phyloP scores from a whole-genome alignment of 139 green algal species.

The Ostreobium quekettii region DNA sequence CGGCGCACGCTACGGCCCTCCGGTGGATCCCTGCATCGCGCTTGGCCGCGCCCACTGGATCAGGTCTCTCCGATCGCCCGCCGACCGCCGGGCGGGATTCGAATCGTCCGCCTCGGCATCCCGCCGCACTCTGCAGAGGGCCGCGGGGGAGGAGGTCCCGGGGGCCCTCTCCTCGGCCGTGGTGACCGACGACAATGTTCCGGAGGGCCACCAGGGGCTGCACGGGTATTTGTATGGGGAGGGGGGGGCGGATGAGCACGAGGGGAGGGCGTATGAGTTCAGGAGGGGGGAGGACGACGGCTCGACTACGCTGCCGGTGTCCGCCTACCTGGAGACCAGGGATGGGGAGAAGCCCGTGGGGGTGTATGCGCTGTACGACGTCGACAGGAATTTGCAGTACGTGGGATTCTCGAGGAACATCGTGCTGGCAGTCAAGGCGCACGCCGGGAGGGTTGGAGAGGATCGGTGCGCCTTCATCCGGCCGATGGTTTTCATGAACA shows the following conservation, averaged over 20 bases:
- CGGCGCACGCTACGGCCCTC: too few relatives aligned
- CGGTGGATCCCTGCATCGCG: too few relatives aligned
- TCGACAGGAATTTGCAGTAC: constrained; percentile 57
- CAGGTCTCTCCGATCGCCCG: too few relatives aligned
- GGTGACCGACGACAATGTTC: constrained; percentile 52
- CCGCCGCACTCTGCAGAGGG: too few relatives aligned
- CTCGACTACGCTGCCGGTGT: constrained; percentile 40
- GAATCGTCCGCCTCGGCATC: too few relatives aligned
- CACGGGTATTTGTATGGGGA: constrained; percentile 75
- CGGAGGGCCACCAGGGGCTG: constrained; percentile 70
- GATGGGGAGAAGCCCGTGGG: constrained; percentile 65
- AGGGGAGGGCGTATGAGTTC: constrained; percentile 29
- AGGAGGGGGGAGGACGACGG: constrained; percentile 73
- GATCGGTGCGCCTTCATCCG: constrained; percentile 47
- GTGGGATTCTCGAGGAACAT: constrained; percentile 78
- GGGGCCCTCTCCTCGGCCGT: too few relatives aligned
- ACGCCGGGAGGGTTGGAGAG: constrained; percentile 40
- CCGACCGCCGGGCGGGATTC: too few relatives aligned
- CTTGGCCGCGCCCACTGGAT: too few relatives aligned
- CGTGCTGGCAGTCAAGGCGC: constrained; percentile 58
- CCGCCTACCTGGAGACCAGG: constrained; percentile 41
- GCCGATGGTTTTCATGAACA: constrained; percentile 68
- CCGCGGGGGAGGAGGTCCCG: too few relatives aligned
- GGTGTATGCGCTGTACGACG: constrained; percentile 79
- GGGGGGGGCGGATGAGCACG: constrained; percentile 43